These are phyloP conservation scores for Phytomonas serpens DNA, from an alignment of 208 protist genomes.

Conservation along the genomic window DNA sequence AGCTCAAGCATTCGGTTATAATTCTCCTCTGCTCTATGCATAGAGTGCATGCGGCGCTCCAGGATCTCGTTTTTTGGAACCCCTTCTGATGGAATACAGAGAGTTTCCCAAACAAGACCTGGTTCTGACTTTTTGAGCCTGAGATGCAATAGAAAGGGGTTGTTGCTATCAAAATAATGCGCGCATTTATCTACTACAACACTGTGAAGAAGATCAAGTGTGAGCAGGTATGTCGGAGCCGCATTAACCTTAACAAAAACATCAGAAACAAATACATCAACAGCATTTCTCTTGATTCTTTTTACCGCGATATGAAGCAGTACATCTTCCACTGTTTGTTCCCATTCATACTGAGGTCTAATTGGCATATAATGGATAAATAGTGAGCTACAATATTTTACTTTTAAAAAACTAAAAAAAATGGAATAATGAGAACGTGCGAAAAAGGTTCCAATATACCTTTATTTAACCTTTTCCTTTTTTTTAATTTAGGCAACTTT, in stretches of 20 bases:
- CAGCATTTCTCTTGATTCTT: constrained; percentile 66
- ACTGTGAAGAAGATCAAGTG: constrained; percentile 76
- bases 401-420: constrained; percentile 16
- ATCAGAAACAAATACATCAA: constrained; percentile 82
- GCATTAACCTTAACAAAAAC: constrained; percentile 84
- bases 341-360: constrained; percentile 77
- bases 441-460: neutral
- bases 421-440: neutral
- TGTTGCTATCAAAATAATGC: constrained; percentile 31
- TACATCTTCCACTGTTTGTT: constrained; percentile 72
- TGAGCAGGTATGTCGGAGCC: constrained; percentile 71
- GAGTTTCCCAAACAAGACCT: constrained; percentile 39
- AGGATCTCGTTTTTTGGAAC: constrained; percentile 33
- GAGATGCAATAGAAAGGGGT: constrained; percentile 32
- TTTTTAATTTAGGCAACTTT: neutral
- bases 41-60: constrained; percentile 52
- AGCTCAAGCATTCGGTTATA: constrained; percentile 68
- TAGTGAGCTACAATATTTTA: neutral
- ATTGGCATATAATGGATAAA: constrained; percentile 58
- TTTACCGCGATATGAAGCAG: constrained; percentile 68
- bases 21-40: constrained; percentile 52
- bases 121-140: constrained; percentile 53
- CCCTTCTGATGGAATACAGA: constrained; percentile 31
- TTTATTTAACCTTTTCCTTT: neutral
- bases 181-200: constrained; percentile 45